Evolutionary conservation across 257 asterid species (phyloP), one percentile per base, ranked within the genome.

Genomic region (Solanum ahanhuiri): DNA sequence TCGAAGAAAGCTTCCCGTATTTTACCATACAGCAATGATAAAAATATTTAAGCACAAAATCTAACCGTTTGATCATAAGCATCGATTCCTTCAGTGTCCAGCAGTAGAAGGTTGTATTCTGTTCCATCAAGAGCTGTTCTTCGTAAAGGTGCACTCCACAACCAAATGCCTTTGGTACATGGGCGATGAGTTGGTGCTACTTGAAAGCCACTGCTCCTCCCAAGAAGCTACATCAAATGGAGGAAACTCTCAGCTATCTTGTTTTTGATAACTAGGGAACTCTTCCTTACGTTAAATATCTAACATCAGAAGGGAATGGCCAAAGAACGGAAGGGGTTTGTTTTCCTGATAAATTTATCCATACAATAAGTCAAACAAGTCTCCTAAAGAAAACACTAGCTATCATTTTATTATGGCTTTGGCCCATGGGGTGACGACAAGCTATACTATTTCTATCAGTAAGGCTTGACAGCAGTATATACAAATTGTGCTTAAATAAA

Each of bases 41-140:
- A 81, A 77, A 83, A 86, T 66, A 58, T 58, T 81, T 63, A 82
- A 88, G 86, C 85, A 34, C 22, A 82, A 83, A 89, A 86, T 86
- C 98, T 92, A 48, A 97, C 99, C 91, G 99, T 97, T 90, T 97
- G 99, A 89, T 97, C 99, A 91, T 96, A 97, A 41, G 99, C 98
- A 91, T 97, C 99, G 81, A 97, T 97, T 90, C 99, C 99, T 93
- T 97, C 99, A 2, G 97, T 89, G 86, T 97, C 99, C 89, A 97
- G 88, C 85, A 97, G 98, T 88, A 97, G 90, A 33, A 97, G 99
- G 90, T 87, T 97, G 95, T 93, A 97, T 81, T 95, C 98, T 15
- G 99, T 97, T 90, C 98, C 99, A 91, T 96, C 99, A 85, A 97
- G 95, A 41, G 99, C 99, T 85, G 94, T 96, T 90, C 98, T 93